Conservation (phyloP, 495 filamentous ascomycete species). For the Darksidea phi region DNA sequence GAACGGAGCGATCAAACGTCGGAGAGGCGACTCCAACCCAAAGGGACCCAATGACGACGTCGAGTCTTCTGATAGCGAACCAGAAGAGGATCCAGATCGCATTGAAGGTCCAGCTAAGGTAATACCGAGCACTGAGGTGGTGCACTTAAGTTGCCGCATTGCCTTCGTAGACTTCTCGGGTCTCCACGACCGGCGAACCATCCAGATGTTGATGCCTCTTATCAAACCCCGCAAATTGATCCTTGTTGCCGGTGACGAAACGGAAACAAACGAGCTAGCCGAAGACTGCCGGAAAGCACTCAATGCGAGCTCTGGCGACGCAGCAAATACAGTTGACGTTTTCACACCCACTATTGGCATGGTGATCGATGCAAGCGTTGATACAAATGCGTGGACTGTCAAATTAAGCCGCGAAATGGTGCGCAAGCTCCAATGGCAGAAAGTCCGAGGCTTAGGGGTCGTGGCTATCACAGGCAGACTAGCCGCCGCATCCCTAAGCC, state of each 20-base stretch:
- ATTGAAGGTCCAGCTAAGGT: constrained; percentile 71
- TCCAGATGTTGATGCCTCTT: constrained; percentile 91
- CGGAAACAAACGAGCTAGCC: constrained; percentile 75
- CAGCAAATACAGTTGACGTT: constrained; percentile 57
- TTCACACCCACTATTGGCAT: constrained; percentile 74
- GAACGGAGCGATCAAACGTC: constrained; percentile 35
- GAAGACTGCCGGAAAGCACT: constrained; percentile 77
- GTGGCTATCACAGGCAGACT: constrained; percentile 78
- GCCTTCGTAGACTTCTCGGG: constrained; percentile 90
- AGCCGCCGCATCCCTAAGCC: constrained; percentile 35
- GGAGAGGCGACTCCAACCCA: constrained; percentile 35
- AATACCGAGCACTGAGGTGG: constrained; percentile 55
- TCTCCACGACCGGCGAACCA: constrained; percentile 84
- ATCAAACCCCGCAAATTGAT: constrained; percentile 94
- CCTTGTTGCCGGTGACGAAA: constrained; percentile 71
- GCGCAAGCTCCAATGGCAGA: constrained; percentile 87
- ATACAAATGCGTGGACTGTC: constrained; percentile 96
- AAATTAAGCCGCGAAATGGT: constrained; percentile 82
- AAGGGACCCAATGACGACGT: background rate
- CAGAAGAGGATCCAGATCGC: constrained; percentile 52
- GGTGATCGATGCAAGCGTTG: constrained; percentile 83
- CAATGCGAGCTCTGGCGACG: constrained; percentile 48
- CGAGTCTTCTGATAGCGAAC: constrained; percentile 47
- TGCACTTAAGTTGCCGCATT: constrained; percentile 70
- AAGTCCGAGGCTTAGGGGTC: constrained; percentile 81